Percentiles rank a stretch among this genome's conserved stretches.
These are phyloP conservation scores for Phaffia rhodozyma DNA, from an alignment of 1,284 basidiomycete species.

Conservation along the genomic window DNA sequence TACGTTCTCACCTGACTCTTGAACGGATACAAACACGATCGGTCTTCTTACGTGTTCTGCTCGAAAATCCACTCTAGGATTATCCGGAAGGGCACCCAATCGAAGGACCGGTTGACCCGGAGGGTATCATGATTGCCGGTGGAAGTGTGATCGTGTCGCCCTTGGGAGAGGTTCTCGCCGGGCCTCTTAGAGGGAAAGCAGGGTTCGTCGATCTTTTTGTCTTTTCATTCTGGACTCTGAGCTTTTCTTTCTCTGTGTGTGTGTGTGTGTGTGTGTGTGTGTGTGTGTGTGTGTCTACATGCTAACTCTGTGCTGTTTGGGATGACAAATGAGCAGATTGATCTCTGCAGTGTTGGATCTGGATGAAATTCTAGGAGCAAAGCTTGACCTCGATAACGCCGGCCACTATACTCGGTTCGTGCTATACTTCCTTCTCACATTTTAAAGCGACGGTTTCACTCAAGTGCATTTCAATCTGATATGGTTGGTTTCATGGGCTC, in stretches of 20 bases:
- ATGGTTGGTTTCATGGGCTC: too few relatives aligned
- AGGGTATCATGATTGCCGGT: slow-evolving; percentile 33
- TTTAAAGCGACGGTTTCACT: too few relatives aligned
- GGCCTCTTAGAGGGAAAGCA: slow-evolving; percentile 47
- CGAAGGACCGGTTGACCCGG: slow-evolving; percentile 3
- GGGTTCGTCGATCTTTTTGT: slow-evolving; percentile 28
- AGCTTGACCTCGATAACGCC: slow-evolving; percentile 54
- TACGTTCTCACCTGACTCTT: slow-evolving; percentile 39
- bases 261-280: too few relatives aligned
- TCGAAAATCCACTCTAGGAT: slow-evolving; percentile 9
- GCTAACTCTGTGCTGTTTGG: not conserved
- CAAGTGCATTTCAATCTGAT: too few relatives aligned
- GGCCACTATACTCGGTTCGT: slow-evolving; percentile 57
- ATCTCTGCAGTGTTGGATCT: slow-evolving; percentile 52
- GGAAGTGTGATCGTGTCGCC: slow-evolving; percentile 56
- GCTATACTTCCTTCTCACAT: slow-evolving; percentile 12
- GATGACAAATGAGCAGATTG: slow-evolving; percentile 25
- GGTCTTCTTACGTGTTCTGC: not conserved
- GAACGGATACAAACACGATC: too few relatives aligned
- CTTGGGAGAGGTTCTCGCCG: slow-evolving; percentile 51
- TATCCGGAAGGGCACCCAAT: slow-evolving; percentile 27
- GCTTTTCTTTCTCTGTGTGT: not conserved
- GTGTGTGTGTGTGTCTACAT: not conserved
- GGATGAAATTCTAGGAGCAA: slow-evolving; percentile 49
- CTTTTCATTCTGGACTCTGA: not conserved